Conservation (phyloP, 371 early-diverging fungal species). For the Vairimorpha apis region DNA sequence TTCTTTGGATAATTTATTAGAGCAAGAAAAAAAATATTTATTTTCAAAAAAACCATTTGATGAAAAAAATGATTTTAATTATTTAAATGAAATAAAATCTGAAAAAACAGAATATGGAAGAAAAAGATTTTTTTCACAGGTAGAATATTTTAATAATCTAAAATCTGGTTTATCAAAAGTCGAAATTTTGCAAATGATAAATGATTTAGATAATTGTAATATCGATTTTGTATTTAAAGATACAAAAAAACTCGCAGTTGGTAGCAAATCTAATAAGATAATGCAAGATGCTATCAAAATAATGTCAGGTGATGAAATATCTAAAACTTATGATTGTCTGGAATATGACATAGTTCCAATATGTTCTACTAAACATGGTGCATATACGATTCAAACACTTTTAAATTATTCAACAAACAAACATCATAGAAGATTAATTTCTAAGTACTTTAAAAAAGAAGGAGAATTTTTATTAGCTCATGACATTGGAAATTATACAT, state of each 20-base stretch:
- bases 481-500: conserved; percentile 63
- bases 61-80: background rate
- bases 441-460: conserved; percentile 50
- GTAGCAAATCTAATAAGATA: conserved; percentile 56
- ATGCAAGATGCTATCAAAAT: conserved; percentile 57
- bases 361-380: conserved; percentile 63
- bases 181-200: conserved; percentile 40
- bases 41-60: background rate
- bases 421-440: conserved; percentile 37
- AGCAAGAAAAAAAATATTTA: background rate
- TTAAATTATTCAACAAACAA: conserved; percentile 30
- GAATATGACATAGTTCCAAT: conserved; percentile 58
- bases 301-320: conserved; percentile 47
- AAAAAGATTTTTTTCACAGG: conserved; percentile 21
- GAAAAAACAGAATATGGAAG: background rate
- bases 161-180: conserved; percentile 33
- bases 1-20: background rate
- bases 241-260: conserved; percentile 58
- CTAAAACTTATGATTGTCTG: conserved; percentile 27
- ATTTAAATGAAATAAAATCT: background rate
- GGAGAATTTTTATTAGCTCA: conserved; percentile 55
- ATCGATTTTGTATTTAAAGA: conserved; percentile 32
- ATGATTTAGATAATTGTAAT: conserved; percentile 7
- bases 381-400: conserved; percentile 62
- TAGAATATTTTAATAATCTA: conserved; percentile 48